Evolutionary conservation across 2,329 filamentous ascomycete genomes (phyloP), one percentile per base, ranked within the genome.

Genomic region (Beauveria rudraprayagi): DNA sequence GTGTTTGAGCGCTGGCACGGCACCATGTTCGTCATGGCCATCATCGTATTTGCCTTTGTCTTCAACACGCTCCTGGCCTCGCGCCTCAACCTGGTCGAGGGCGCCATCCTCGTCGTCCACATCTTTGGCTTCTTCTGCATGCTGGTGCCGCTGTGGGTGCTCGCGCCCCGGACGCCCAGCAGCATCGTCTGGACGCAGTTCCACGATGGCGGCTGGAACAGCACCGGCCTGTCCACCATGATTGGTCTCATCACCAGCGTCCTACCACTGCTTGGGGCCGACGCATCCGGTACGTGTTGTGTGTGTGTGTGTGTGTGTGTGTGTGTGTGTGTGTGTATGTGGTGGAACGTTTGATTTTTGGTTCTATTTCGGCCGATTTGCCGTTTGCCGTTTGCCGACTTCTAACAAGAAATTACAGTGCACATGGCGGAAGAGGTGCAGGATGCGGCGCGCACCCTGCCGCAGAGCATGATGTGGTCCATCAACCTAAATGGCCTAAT

Each of bases 101-200:
- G 70, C 0, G 62, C 78, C 16, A 73, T 78, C n/a, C 67, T 81
- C 1, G 70, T 76, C 53, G 69, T 79, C 8, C 78, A 81, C 64
- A n/a, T 61, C 26, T 61, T 61, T 48, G 58, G 58, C 50, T 61
- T 61, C 51, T 61, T 61, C 30, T 61, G 65, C 1, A 70, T 77
- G 5, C 64, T 80, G 65, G 70, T 74, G 16, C 67, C 70, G 1
- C 74, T 80, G 28, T 69, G 71, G 65, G 70, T 70, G 3, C 70
- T 73, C 63, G 67, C 71, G 1, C 71, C 73, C 16, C 69, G 66
- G 1, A 63, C 68, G 63, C 11, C 67, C 56, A 44, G 65, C 3
- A 34, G 50, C 11, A 50, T 64, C 9, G 70, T 73, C 3, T 73
- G 71, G 56, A 70, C 67, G 1, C 62, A 68, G 11, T 71, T 73